Percentiles rank a stretch among this genome's conserved stretches.
These are phyloP conservation scores for Sarocladium kiliense DNA, from an alignment of 2,329 filamentous ascomycete species.

Conservation along the genomic window DNA sequence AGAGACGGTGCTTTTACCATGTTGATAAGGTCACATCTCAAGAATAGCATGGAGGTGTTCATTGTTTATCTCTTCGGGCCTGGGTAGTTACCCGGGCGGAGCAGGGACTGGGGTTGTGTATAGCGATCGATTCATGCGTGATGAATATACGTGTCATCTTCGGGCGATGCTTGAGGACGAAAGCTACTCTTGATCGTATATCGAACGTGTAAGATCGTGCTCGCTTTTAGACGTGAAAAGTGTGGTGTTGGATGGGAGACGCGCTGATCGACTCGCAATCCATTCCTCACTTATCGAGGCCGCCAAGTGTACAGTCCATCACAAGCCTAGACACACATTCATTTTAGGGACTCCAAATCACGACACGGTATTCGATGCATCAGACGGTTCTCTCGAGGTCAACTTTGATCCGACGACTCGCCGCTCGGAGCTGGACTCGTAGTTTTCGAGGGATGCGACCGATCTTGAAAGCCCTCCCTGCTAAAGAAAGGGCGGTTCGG, in stretches of 20 bases:
- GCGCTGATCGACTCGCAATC: too few relatives aligned
- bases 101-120: background rate
- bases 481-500: background rate
- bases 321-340: background rate
- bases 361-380: background rate
- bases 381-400: background rate
- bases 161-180: background rate
- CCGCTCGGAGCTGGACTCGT: background rate
- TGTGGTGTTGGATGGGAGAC: too few relatives aligned
- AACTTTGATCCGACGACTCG: background rate
- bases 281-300: too few relatives aligned
- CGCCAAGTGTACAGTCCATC: background rate
- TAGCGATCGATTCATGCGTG: constrained; percentile 4
- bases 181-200: background rate
- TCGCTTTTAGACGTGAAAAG: too few relatives aligned
- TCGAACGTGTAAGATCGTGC: too few relatives aligned
- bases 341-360: background rate
- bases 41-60: background rate
- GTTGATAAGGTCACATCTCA: background rate
- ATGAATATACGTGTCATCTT: constrained; percentile 5
- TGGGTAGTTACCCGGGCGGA: background rate
- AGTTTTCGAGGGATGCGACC: background rate
- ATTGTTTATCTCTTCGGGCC: background rate
- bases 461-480: background rate
- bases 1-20: background rate